Evolutionary conservation across 441 rosid genomes (phyloP).

Genomic region (Adansonia gregorii): DNA sequence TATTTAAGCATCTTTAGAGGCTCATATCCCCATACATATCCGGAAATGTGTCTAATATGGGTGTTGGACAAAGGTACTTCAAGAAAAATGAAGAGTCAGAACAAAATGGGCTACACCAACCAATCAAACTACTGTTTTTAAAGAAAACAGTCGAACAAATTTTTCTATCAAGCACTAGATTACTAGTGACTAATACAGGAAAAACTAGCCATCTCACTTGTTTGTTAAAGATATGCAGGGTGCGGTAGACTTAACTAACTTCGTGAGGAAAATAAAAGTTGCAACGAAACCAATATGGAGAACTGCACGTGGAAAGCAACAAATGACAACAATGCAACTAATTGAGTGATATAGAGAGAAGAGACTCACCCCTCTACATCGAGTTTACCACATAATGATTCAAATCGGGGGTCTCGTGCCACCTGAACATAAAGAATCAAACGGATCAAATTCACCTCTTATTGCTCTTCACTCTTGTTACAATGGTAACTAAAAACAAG

Average conservation of each 20-base stretch:
- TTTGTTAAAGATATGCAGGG: background rate
- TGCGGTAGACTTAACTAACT: constrained; percentile 3
- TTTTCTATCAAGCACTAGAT: background rate
- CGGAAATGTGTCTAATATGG: too few species aligned
- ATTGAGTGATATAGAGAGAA: background rate
- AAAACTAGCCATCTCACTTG: background rate
- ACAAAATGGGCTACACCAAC: too few species aligned
- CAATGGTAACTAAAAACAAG: background rate
- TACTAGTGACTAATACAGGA: background rate
- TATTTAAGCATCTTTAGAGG: too few species aligned
- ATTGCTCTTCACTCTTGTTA: background rate
- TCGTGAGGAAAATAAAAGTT: background rate
- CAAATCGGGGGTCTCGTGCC: constrained; percentile 80
- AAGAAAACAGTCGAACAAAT: background rate
- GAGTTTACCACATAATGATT: constrained; percentile 63
- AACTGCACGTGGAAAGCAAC: background rate
- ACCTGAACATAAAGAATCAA: constrained; percentile 44
- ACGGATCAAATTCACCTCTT: background rate
- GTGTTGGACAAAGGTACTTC: too few species aligned
- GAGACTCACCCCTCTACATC: constrained; percentile 62
- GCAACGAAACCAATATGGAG: background rate
- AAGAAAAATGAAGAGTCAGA: too few species aligned
- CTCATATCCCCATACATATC: too few species aligned
- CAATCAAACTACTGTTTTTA: background rate
- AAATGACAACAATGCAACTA: background rate